phyloP scores from a whole-genome alignment of 2,329 filamentous ascomycete species.

The Alternaria longipes region DNA sequence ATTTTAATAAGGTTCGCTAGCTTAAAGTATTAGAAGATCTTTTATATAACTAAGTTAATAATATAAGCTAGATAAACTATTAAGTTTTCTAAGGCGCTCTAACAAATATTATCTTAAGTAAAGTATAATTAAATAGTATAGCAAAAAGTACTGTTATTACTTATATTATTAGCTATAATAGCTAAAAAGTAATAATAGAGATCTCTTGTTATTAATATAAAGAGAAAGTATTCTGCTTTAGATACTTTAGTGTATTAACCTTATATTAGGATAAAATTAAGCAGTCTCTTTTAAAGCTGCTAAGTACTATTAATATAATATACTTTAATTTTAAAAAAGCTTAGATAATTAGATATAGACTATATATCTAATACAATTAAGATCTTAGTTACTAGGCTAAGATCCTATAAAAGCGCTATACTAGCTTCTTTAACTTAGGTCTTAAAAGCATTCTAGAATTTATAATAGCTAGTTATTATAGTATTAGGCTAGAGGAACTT shows the following conservation, averaged over 20 bases:
- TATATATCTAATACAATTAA: constrained; percentile 10
- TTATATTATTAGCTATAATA: not conserved
- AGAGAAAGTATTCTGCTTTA: not conserved
- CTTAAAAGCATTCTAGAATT: constrained; percentile 8
- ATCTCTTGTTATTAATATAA: not conserved
- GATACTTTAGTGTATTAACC: constrained; percentile 2
- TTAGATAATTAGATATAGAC: constrained; percentile 13
- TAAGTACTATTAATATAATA: constrained; percentile 15
- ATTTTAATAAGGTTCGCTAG: not conserved
- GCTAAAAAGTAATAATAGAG: not conserved
- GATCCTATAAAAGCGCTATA: not conserved
- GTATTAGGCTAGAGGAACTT: constrained; percentile 6
- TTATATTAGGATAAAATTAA: constrained; percentile 12
- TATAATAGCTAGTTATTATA: constrained; percentile 15
- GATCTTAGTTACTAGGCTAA: constrained; percentile 1
- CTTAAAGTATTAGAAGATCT: constrained; percentile 7
- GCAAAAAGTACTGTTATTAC: not conserved
- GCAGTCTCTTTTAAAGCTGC: constrained; percentile 6
- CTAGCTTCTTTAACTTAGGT: constrained; percentile 5
- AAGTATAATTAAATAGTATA: too few relatives aligned
- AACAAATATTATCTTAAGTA: not conserved
- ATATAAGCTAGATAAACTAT: constrained; percentile 2
- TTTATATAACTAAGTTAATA: constrained; percentile 15
- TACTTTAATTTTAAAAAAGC: constrained; percentile 10
- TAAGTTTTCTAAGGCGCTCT: constrained; percentile 4